phyloP scores from a whole-genome alignment of 129 eudicot genomes.

The Scalesia atractyloides region DNA sequence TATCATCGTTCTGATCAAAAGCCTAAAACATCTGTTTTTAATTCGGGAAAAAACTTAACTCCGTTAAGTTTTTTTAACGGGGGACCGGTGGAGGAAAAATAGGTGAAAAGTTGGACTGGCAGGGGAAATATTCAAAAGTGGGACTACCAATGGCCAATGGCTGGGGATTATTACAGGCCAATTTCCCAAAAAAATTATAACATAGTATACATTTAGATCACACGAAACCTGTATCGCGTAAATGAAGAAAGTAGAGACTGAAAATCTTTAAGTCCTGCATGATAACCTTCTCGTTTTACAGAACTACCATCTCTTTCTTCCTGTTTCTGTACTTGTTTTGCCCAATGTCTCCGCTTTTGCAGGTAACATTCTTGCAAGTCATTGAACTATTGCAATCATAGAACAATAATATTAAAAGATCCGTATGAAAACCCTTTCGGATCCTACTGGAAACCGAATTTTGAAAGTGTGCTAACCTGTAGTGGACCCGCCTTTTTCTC shows the following conservation, averaged over 20 bases:
- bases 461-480: slow-evolving; percentile 52
- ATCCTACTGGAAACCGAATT: not conserved
- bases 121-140: no score
- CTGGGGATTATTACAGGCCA: no score
- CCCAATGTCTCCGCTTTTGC: slow-evolving; percentile 82
- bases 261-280: slow-evolving; percentile 74
- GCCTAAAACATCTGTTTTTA: no score
- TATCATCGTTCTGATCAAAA: no score
- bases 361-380: slow-evolving; percentile 93
- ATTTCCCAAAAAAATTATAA: not conserved
- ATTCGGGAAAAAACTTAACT: no score
- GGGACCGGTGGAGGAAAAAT: no score
- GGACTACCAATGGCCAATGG: no score
- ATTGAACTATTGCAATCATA: slow-evolving; percentile 49
- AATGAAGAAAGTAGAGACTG: slow-evolving; percentile 78
- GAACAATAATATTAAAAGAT: not conserved
- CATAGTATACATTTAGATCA: not conserved
- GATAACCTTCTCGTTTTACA: slow-evolving; percentile 54
- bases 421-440: not conserved
- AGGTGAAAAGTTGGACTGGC: no score
- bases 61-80: no score
- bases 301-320: slow-evolving; percentile 41
- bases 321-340: slow-evolving; percentile 45
- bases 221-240: slow-evolving; percentile 79
- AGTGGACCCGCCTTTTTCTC: slow-evolving; percentile 69